phyloP scores from a whole-genome alignment of 306 rosid genomes.

The Cicer bijugum region DNA sequence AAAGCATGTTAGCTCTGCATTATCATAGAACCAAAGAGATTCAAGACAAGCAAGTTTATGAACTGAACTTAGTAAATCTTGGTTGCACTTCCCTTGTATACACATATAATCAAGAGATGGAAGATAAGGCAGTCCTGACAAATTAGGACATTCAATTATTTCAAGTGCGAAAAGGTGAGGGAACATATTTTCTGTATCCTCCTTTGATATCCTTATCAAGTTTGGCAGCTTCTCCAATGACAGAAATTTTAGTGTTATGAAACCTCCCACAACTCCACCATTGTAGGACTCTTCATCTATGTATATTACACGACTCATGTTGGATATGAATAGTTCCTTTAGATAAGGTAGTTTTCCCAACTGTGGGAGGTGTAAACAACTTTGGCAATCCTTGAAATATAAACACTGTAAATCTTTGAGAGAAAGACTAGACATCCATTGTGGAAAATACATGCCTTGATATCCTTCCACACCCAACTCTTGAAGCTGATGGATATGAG shows the following conservation, averaged over 20 bases:
- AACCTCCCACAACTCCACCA: conserved; percentile 15
- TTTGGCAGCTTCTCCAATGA: conserved; percentile 19
- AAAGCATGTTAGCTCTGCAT: conserved; percentile 9
- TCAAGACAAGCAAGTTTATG: conserved; percentile 22
- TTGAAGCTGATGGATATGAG: conserved; percentile 8
- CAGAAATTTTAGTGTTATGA: conserved; percentile 31
- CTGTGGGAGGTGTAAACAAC: conserved; percentile 8
- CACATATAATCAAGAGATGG: conserved; percentile 13
- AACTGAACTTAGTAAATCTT: conserved; percentile 27
- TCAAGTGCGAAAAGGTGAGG: background rate
- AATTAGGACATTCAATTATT: conserved; percentile 30
- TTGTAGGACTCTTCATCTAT: conserved; percentile 1
- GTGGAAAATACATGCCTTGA: conserved; percentile 30
- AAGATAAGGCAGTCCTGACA: conserved; percentile 39
- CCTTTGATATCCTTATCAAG: conserved; percentile 33
- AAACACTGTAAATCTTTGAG: background rate
- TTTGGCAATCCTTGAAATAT: background rate
- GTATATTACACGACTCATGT: conserved; percentile 3
- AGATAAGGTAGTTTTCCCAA: conserved; percentile 33
- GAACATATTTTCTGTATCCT: conserved; percentile 30
- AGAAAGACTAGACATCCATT: conserved; percentile 38
- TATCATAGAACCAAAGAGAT: background rate
- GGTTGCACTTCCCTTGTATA: conserved; percentile 3
- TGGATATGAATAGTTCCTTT: background rate
- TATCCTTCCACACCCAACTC: conserved; percentile 1